Percentiles rank a stretch among this genome's conserved stretches.
phyloP scores from a whole-genome alignment of 2,329 filamentous ascomycete species.

The Orbilia oligospora region DNA sequence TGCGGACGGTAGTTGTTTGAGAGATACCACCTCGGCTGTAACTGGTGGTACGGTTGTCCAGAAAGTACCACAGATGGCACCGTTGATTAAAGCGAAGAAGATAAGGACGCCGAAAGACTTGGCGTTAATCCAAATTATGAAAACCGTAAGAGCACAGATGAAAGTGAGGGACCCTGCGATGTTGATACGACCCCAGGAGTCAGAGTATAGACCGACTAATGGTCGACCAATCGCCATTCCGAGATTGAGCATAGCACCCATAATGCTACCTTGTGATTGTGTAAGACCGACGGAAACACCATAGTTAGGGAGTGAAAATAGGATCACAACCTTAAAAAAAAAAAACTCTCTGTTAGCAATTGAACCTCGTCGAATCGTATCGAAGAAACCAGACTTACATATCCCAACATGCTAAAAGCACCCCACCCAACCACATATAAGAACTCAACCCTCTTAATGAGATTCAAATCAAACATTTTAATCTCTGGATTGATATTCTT shows the following conservation, averaged over 20 bases:
- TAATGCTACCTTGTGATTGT: conserved; percentile 77
- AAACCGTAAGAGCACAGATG: conserved; percentile 75
- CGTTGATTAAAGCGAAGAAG: conserved; percentile 78
- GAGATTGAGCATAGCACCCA: conserved; percentile 81
- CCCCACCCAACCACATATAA: conserved; percentile 77
- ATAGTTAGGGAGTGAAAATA: conserved; percentile 73
- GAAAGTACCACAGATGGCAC: conserved; percentile 78
- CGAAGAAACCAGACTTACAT: conserved; percentile 73
- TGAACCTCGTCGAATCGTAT: conserved; percentile 66
- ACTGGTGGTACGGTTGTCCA: conserved; percentile 80
- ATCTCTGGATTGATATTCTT: conserved; percentile 78
- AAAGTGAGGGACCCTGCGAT: conserved; percentile 78
- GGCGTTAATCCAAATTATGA: conserved; percentile 82
- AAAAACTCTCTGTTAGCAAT: conserved; percentile 25
- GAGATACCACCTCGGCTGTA: conserved; percentile 80
- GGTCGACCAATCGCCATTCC: conserved; percentile 77
- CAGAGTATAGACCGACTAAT: conserved; percentile 79
- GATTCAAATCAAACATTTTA: conserved; percentile 75
- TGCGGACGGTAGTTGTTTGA: conserved; percentile 77
- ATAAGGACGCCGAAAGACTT: conserved; percentile 76
- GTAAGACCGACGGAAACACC: conserved; percentile 77
- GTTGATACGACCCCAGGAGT: conserved; percentile 79
- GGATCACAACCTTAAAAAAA: conserved; percentile 40
- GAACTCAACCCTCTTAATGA: conserved; percentile 77
- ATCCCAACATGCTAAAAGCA: conserved; percentile 80